A percentile compares a stretch with the other conserved stretches of the same genome.
Evolutionary conservation across 768 basidiomycete genomes (phyloP).

Genomic region (Tylopilus sp.): DNA sequence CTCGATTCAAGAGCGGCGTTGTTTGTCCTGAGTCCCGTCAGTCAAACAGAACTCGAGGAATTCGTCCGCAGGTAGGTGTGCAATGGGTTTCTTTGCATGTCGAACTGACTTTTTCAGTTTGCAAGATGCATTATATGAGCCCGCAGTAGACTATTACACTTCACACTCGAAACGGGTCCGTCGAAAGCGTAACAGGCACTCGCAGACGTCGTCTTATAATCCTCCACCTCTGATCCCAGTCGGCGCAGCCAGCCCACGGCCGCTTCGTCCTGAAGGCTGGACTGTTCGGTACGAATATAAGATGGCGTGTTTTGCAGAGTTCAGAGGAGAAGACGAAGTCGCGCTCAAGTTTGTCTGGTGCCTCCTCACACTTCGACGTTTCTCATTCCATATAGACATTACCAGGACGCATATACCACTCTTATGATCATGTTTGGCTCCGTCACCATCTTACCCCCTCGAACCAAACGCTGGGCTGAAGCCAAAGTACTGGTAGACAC

Average conservation of each 20-base stretch:
- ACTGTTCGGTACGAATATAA: conserved; percentile 97
- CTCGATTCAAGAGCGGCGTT: conserved; percentile 90
- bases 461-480: conserved; percentile 98
- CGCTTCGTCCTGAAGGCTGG: conserved; percentile 86
- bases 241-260: conserved; percentile 42
- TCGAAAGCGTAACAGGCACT: conserved; percentile 82
- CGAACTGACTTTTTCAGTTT: conserved; percentile 45
- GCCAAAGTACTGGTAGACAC: conserved; percentile 96
- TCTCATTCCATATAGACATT: conserved; percentile 56
- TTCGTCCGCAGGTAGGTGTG: conserved; percentile 72
- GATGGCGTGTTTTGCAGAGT: conserved; percentile 95
- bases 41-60: conserved; percentile 75
- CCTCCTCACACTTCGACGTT: conserved; percentile 1
- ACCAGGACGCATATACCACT: conserved; percentile 87
- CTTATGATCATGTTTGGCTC: conserved; percentile 88
- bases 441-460: conserved; percentile 78
- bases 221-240: conserved; percentile 44
- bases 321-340: conserved; percentile 87
- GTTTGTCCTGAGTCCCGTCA: conserved; percentile 93
- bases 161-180: conserved; percentile 90
- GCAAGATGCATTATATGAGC: conserved; percentile 84
- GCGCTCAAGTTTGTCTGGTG: conserved; percentile 71
- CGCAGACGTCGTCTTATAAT: conserved; percentile 48
- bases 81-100: neutral
- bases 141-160: conserved; percentile 91